Evolutionary conservation across 2,329 filamentous ascomycete species (phyloP).

Genomic region (Hymenoscyphus linearis): DNA sequence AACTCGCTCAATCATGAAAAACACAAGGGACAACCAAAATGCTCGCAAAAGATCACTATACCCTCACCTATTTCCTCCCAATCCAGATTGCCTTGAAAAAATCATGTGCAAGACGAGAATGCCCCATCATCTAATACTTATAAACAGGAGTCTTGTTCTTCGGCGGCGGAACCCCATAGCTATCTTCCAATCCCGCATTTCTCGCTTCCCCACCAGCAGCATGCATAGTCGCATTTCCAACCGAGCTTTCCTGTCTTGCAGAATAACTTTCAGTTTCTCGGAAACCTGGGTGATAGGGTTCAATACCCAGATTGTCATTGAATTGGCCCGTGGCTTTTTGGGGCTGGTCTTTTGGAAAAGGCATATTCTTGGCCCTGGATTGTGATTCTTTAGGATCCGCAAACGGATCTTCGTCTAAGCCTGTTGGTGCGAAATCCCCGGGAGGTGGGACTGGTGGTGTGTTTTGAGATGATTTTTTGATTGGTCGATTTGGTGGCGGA

Average conservation of each 20-base stretch:
- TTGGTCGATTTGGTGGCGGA: not conserved
- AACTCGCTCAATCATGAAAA: not conserved
- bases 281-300: slow-evolving; percentile 34
- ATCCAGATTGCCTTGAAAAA: not conserved
- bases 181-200: not conserved
- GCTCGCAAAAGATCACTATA: not conserved
- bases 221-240: slow-evolving; percentile 25
- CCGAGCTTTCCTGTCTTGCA: slow-evolving; percentile 25
- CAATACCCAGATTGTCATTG: slow-evolving; percentile 27
- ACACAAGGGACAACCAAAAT: not conserved
- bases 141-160: slow-evolving; percentile 1
- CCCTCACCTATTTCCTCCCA: not conserved
- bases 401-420: slow-evolving; percentile 28
- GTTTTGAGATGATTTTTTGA: slow-evolving; percentile 10
- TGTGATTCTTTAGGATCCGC: slow-evolving; percentile 21
- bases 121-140: not conserved
- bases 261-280: slow-evolving; percentile 25
- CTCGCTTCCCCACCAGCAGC: slow-evolving; percentile 4
- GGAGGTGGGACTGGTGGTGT: slow-evolving; percentile 26
- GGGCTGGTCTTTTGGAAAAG: slow-evolving; percentile 25
- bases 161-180: not conserved
- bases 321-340: slow-evolving; percentile 24
- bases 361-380: slow-evolving; percentile 7
- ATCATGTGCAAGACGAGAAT: not conserved
- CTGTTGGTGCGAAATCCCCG: slow-evolving; percentile 25